Evolutionary conservation across 2,329 filamentous ascomycete species (phyloP).

Genomic region (Zymoseptoria ardabiliae): DNA sequence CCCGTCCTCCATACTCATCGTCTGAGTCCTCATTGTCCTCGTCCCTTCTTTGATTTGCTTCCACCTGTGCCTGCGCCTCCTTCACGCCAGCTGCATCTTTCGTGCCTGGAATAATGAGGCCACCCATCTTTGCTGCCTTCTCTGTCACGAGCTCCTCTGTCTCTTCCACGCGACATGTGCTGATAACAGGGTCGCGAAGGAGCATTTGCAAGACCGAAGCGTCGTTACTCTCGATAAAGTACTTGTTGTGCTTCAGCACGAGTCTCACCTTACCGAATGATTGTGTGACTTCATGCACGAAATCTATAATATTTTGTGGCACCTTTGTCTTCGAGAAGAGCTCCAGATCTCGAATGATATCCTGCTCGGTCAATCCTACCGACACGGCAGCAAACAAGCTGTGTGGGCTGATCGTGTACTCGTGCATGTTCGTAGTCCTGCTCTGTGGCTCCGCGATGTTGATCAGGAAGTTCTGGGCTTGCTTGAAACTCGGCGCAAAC

Average conservation of each 20-base stretch:
- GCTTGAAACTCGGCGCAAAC: slow-evolving; percentile 77
- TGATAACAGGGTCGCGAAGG: slow-evolving; percentile 77
- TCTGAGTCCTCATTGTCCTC: slow-evolving; percentile 47
- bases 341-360: slow-evolving; percentile 85
- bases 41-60: slow-evolving; percentile 38
- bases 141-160: slow-evolving; percentile 68
- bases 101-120: slow-evolving; percentile 86
- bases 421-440: slow-evolving; percentile 82
- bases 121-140: slow-evolving; percentile 76
- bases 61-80: slow-evolving; percentile 53
- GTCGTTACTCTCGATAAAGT: slow-evolving; percentile 88
- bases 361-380: slow-evolving; percentile 78
- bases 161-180: slow-evolving; percentile 67
- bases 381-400: slow-evolving; percentile 93
- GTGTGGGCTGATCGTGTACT: slow-evolving; percentile 85
- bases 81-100: slow-evolving; percentile 84
- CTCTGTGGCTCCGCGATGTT: slow-evolving; percentile 92
- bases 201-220: slow-evolving; percentile 77
- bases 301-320: slow-evolving; percentile 70
- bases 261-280: slow-evolving; percentile 95
- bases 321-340: slow-evolving; percentile 82
- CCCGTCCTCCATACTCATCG: slow-evolving; percentile 46
- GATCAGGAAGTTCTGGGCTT: slow-evolving; percentile 89
- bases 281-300: slow-evolving; percentile 74
- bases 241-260: slow-evolving; percentile 88